These are phyloP conservation scores for Orbilia javanica DNA, from an alignment of 2,329 filamentous ascomycete genomes.

Conservation along the genomic window DNA sequence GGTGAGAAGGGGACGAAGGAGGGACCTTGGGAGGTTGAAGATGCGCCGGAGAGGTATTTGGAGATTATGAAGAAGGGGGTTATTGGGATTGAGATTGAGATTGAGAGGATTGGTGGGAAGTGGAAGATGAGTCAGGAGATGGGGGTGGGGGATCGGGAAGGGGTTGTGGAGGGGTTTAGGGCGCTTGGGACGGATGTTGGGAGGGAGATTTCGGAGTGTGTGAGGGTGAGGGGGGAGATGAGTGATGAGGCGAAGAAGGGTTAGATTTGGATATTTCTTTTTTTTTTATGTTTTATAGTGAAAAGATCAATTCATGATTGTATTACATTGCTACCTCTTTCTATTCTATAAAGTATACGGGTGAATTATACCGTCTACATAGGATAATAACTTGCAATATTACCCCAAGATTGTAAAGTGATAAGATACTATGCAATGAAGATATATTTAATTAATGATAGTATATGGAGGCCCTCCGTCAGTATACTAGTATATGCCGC, in stretches of 20 bases:
- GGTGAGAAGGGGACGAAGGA: slow-evolving; percentile 60
- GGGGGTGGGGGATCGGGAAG: slow-evolving; percentile 69
- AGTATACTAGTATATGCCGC: too few relatives aligned
- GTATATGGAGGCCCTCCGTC: too few relatives aligned
- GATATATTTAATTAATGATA: too few relatives aligned
- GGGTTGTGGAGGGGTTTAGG: slow-evolving; percentile 72
- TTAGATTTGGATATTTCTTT: too few relatives aligned
- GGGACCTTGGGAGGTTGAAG: slow-evolving; percentile 71
- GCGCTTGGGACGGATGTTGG: slow-evolving; percentile 66
- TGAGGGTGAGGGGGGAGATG: slow-evolving; percentile 63
- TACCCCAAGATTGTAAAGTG: too few relatives aligned
- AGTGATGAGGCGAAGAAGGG: slow-evolving; percentile 56
- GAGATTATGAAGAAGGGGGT: slow-evolving; percentile 72
- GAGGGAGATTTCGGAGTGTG: slow-evolving; percentile 63
- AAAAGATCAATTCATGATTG: too few relatives aligned
- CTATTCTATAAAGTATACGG: too few relatives aligned
- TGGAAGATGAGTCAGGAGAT: slow-evolving; percentile 78
- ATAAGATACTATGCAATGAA: too few relatives aligned
- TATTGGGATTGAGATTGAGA: slow-evolving; percentile 73
- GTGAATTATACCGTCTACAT: too few relatives aligned
- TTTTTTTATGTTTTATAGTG: too few relatives aligned
- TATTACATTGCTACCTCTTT: too few relatives aligned
- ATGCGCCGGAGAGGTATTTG: slow-evolving; percentile 72
- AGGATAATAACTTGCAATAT: too few relatives aligned
- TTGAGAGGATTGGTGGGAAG: slow-evolving; percentile 72